Evolutionary conservation across 129 eudicot species (phyloP), one percentile per base, ranked within the genome.

Genomic region (Ambrosia trifida): DNA sequence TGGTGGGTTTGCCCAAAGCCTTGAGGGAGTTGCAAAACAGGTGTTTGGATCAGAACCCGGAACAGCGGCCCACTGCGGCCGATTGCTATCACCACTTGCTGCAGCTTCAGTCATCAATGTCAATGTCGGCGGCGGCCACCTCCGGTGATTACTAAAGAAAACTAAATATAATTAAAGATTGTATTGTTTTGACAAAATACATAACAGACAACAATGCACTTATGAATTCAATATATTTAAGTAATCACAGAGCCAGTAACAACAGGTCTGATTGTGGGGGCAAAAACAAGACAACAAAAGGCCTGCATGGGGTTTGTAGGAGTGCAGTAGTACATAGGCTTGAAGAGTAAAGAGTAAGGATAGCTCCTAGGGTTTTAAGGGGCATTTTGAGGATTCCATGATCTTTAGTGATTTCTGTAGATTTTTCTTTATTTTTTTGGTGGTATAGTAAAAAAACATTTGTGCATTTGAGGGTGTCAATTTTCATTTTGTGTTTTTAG

Each of bases 31-130:
- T 89, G 86, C 94, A 89, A 76, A 85, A 73, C n/a, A 75, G 88
- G 76, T 89, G 96, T 70, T 51, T 87, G 85, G 96, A 86, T 57
- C 85, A 67, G n/a, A 89, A 87, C 80, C 88, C 96, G 9, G 96
- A 89, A 72, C 90, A 82, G 52, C 83, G 96, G 57, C 96, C 96
- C 10, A 87, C 96, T 83, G 96, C 96, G 78, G 96, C 96, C 62
- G 96, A 89, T 83, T 89, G 96, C 70, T 89, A 89, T 17, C 94
- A 81, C 80, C 96, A 89, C 83, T 84, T 89, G 90, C 59, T 89
- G 62, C 92, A 89, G 90, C 59, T 89, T 64, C 93, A 89, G 90
- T 78, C 96, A 11, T 82, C 92, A 13, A 76, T 89, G 11, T 82
- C 92, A 13, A 76, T 89, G 81, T 76, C 88, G 38, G 76, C 85